Base-by-base conservation (phyloP, 139 green algal genomes). In the Coelastrella sp. region DNA sequence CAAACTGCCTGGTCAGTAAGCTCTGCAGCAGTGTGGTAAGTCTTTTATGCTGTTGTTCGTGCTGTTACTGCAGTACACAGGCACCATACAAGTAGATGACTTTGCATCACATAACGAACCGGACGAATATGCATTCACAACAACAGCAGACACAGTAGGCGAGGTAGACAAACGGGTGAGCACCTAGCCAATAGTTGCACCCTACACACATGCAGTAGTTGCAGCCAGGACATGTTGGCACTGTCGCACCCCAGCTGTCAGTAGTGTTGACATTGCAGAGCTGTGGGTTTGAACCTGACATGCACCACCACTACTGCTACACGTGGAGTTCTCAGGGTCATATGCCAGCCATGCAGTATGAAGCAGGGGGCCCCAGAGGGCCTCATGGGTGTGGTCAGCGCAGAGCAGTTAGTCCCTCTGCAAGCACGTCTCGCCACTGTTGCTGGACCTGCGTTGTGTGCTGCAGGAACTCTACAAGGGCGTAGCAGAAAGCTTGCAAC, bases 81-180 rank as follows among this genome's bases (percentile, higher is more conserved):
- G 95, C 19, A 93, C 95, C 32, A 79, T 97, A 10, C 93, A 92
- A 20, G 79, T 97, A 5, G 87, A 83, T 0, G 95, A 97, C 73
- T 96, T 97, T 92, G 92, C 88, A 0, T 96, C 94, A 22, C 92
- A 89, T 32, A 93, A 94, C 22, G 96, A 98, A 4, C 91, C 92
- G 16, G 95, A 97, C 23, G 96, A 98, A 58, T 96, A 96, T 60
- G 76, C 92, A 60, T 94, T 95, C 86, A 92, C 82, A 10, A 83
- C 96, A 68, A 96, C 91, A 4, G 93, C 91, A 16, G 94, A 95
- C 5, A 93, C 86, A 3, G 92, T 60, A 73, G 91, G 87, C 20
- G 60, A 88, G 68, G 0, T 58, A 71, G 83, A 88, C 54, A 88
- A 80, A 68, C 66, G 83, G 83, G 82, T 87, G 82, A 87, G 82